Conservation (phyloP, 2,329 filamentous ascomycete species). For the Ophiocordyceps australis region DNA sequence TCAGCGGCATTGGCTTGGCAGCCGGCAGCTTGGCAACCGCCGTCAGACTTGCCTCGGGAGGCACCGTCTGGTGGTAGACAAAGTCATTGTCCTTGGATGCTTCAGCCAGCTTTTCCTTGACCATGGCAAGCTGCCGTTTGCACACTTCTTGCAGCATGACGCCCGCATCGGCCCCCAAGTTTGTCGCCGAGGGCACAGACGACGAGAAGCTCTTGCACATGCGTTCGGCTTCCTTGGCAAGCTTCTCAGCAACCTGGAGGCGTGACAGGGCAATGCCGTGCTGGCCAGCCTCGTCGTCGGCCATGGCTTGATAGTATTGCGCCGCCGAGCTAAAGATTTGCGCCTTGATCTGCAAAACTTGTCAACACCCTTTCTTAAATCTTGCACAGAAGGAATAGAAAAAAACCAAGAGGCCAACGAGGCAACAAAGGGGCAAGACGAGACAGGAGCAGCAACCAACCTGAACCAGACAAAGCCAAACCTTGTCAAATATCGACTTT, state of each 20-base stretch:
- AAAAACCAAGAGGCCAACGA: too few species aligned
- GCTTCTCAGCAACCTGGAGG: constrained; percentile 61
- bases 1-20: constrained; percentile 92
- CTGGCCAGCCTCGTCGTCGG: constrained; percentile 75
- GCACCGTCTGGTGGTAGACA: constrained; percentile 89
- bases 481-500: constrained; percentile 83
- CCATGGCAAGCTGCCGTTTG: constrained; percentile 61
- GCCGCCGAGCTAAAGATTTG: constrained; percentile 70
- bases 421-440: too few species aligned
- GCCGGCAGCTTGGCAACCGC: constrained; percentile 82
- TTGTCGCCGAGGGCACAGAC: constrained; percentile 62
- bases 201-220: constrained; percentile 65
- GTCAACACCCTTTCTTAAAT: not conserved
- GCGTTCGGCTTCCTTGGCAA: constrained; percentile 62
- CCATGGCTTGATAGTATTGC: constrained; percentile 83
- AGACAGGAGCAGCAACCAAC: constrained; percentile 21
- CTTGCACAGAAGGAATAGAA: not conserved
- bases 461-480: constrained; percentile 73
- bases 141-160: constrained; percentile 58
- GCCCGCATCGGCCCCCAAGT: constrained; percentile 67
- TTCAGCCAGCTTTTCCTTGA: constrained; percentile 64
- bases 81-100: constrained; percentile 90
- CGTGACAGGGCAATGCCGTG: constrained; percentile 75
- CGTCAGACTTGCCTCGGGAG: constrained; percentile 64
- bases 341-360: constrained; percentile 47